Base-by-base conservation (phyloP, 1,284 basidiomycete genomes). In the Rhodotorula sp. region DNA sequence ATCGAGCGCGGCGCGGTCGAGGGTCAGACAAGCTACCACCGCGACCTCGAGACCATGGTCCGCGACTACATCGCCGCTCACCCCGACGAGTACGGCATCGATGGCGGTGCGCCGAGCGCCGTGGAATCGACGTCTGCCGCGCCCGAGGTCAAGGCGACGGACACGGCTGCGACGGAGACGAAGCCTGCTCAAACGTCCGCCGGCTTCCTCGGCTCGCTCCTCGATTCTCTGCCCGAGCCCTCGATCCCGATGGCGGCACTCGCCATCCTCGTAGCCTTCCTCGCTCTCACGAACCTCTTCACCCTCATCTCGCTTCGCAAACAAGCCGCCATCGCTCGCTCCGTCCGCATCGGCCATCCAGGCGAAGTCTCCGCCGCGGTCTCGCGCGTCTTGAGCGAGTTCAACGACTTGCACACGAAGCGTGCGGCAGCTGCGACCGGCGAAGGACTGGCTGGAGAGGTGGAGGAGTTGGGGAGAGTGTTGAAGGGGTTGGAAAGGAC, bases 11-110 rank as follows among this genome's bases (percentile, higher is more conserved):
- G 68, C 24, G n/a, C 64, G 13, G 64, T 97, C 63, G 94, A 97
- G 32, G 95, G 96, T 4, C 95, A 98, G 79, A 94, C 90, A 81
- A 83, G 84, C 61, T 96, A 94, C 79, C 92, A 96, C 79, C 79
- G 81, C 24, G 93, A 93, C 55, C 85, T 98, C 11, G 91, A 94
- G 73, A 85, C 83, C 70, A 88, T 88, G 13, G 93, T 97, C 86
- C 86, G 91, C 47, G 82, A 82, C 59, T 94, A 97, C 81, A 93
- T 98, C 77, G 86, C 89, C 67, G 88, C 89, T 64, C 91, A 98
- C 80, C 86, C 89, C 69, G 85, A 86, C 0, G 89, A 89, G 68
- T 92, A 91, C n/a, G 83, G 89, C 60, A 89, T 78, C 57, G 78
- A 76, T 19, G 51, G 63, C 30, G 27, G 46, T 47, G 32, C 39